Evolutionary conservation across 257 asterid species (phyloP).

Genomic region (Salvia miltiorrhiza): DNA sequence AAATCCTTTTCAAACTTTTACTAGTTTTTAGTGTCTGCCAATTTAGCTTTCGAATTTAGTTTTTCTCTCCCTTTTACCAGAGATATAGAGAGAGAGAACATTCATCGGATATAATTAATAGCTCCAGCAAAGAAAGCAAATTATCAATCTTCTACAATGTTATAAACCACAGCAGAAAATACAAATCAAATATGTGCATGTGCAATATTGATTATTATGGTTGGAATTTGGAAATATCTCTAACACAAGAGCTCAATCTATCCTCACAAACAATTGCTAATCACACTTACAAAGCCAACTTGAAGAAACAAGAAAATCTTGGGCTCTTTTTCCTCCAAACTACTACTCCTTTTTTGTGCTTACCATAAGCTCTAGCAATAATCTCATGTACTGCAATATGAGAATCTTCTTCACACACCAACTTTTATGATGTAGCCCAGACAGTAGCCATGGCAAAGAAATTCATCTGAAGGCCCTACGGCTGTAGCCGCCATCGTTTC

Average conservation of each 20-base stretch:
- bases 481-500: constrained; percentile 22
- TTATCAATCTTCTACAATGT: neutral
- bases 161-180: neutral
- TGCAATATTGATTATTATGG: constrained; percentile 8
- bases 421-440: neutral
- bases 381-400: neutral
- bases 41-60: no score
- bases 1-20: neutral
- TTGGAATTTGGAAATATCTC: neutral
- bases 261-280: constrained; percentile 3
- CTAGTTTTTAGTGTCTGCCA: neutral
- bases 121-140: neutral
- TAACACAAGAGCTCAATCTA: neutral
- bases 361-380: constrained; percentile 6
- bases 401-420: neutral
- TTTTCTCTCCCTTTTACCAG: neutral
- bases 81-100: no score
- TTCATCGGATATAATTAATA: neutral
- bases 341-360: neutral
- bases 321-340: constrained; percentile 10
- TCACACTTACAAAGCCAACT: neutral
- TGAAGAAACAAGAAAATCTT: constrained; percentile 11
- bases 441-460: neutral
- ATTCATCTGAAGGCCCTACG: constrained; percentile 26
- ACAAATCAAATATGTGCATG: constrained; percentile 16